Percentiles rank a stretch among this genome's conserved stretches.
Evolutionary conservation across 306 rosid genomes (phyloP).

Genomic region (Lathyrus sativus): DNA sequence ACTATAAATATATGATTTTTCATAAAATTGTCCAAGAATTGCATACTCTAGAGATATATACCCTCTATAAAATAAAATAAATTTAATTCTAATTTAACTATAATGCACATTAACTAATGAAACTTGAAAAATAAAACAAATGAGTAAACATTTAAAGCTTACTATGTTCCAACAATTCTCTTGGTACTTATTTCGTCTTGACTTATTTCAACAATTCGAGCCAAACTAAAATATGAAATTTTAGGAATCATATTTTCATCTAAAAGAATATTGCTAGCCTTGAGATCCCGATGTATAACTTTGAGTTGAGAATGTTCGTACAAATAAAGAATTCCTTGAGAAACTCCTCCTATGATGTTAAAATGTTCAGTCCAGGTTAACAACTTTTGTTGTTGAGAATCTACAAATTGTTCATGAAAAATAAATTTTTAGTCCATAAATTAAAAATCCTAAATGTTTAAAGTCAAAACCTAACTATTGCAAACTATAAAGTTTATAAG

Average conservation of each 20-base stretch:
- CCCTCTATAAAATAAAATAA: background rate
- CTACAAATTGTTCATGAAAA: background rate
- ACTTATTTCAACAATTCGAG: conserved; percentile 6
- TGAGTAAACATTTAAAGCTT: background rate
- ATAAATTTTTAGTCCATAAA: background rate
- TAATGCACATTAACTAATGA: background rate
- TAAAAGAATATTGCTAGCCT: background rate
- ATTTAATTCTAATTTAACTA: background rate
- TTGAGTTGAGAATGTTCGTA: conserved; percentile 1
- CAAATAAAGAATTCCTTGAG: background rate
- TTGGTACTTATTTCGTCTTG: conserved; percentile 10
- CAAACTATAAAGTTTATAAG: background rate
- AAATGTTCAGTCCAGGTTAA: background rate
- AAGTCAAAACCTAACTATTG: background rate
- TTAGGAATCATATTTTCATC: conserved; percentile 7
- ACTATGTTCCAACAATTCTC: conserved; percentile 17
- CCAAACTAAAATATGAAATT: background rate
- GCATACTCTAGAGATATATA: background rate
- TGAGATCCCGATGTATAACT: conserved; percentile 7
- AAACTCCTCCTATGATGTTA: background rate
- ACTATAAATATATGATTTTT: background rate
- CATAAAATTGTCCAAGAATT: background rate
- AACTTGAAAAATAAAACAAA: background rate
- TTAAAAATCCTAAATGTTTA: background rate
- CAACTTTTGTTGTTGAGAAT: background rate